Base-by-base conservation (phyloP, 2,329 filamentous ascomycete species). In the Ascochyta viciae-villosae region DNA sequence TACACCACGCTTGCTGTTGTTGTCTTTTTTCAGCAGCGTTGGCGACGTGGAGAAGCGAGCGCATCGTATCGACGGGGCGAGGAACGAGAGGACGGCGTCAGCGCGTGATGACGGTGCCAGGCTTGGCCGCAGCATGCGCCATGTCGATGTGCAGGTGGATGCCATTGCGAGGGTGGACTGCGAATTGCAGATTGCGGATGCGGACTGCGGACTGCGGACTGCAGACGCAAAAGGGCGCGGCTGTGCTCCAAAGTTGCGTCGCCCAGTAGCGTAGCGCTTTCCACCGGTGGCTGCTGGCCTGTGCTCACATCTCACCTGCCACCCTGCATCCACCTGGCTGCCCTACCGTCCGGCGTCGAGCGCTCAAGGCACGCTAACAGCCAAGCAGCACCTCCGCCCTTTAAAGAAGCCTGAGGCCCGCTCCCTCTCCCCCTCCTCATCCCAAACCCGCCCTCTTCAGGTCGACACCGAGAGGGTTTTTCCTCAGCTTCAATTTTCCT, bases 1-100 rank as follows among this genome's bases (percentile, higher is more conserved):
- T 48, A 96, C 86, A 40, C 92, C 94, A 58, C 95, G 89, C 58
- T 86, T 80, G 63, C 84, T 87, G 81, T 91, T 97, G 78, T 86
- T 86, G 80, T 97, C 93, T 71, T 87, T 86, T 59, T 80, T 82
- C 71, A 78, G 80, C 75, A 81, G 78, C 63, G 66, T 81, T 65
- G 78, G 80, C 61, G 75, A 78, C 61, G 77, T 77, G 47, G 84
- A 83, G 54, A 85, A 88, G 31, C 60, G 60, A n/a, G 62, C 47
- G 62, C 63, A 64, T 51, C 62, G 64, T 50, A 64, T 47, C 7
- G 69, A 64, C 8, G 72, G 68, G 19, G 57, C 55, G 16, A 73
- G 63, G 50, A 74, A 67, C 10, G 66, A 61, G 60, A 71, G 57
- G 19, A 71, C 50, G 19, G 61, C 54, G 41, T 72, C 66, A 19